Evolutionary conservation across 2,329 filamentous ascomycete genomes (phyloP), one percentile per base, ranked within the genome.

Genomic region (Tolypocladium tropicale): DNA sequence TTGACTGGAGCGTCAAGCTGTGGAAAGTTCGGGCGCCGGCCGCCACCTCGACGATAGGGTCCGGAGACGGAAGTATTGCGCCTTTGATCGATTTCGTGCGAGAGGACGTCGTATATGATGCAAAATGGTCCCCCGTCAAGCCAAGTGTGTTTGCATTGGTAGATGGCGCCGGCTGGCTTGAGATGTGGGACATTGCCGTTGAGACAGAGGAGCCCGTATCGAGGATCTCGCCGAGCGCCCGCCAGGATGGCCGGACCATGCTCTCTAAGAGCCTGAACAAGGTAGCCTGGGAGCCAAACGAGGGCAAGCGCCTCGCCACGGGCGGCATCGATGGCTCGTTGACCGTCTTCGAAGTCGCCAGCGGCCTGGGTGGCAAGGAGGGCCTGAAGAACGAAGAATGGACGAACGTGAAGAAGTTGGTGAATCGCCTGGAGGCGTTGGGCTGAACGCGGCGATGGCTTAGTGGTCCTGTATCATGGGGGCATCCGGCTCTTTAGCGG

Each of bases 1-100:
- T 99, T 9, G 94, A 99, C 75, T 99, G 94, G 94, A 95, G 88
- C 63, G 91, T 96, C 63, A 96, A 95, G 74, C 78, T 99, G 18
- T 99, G 94, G 94, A 94, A 94, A 71, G 88, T 95, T 16, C 88
- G 91, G 43, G 86, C 90, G 1, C 89, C 89, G 1, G 87, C 88
- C 0, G 86, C 87, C 2, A 86, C 84, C 5, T 84, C 83, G 18
- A 86, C 86, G 0, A 78, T 79, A 30, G 78, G 75, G 14, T 71
- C 74, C 28, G 62, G 76, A 62, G 77, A 81, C 60, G 74, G 76
- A 46, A 70, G 73, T 36, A 84, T 93, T 33, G 72, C 80, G 3
- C 94, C 94, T 0, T 78, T 99, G 30, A 80, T 97, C 14, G 91
- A 97, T 61, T 90, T 99, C 67, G 86, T 89, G 23, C 87, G 94